Evolutionary conservation across 2,329 filamentous ascomycete genomes (phyloP).

Genomic region (Sclerotinia subarctica): DNA sequence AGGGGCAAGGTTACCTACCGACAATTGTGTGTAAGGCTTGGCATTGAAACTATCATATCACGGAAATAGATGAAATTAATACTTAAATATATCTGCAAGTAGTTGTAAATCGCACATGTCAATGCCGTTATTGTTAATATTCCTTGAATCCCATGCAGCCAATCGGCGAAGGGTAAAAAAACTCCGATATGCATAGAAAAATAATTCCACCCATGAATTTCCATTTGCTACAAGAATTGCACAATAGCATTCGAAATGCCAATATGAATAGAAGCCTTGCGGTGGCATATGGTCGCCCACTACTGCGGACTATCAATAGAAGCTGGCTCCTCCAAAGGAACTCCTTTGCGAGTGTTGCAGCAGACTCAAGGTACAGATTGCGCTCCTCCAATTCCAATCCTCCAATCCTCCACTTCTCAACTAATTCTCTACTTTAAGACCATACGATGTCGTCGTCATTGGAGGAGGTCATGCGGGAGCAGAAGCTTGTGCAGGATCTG

Average conservation of each 20-base stretch:
- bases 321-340: conserved; percentile 17
- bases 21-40: neutral
- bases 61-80: neutral
- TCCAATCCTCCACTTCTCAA: neutral
- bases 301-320: neutral
- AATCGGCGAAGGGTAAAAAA: conserved; percentile 13
- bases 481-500: conserved; percentile 88
- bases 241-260: conserved; percentile 25
- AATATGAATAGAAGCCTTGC: conserved; percentile 32
- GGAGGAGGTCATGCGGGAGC: conserved; percentile 94
- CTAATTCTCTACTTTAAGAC: conserved; percentile 23
- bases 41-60: neutral
- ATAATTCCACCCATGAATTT: neutral
- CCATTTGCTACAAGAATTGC: neutral
- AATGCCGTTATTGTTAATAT: neutral
- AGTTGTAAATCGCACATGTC: neutral
- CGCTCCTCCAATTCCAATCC: neutral
- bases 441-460: conserved; percentile 89
- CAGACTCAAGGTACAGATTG: conserved; percentile 17
- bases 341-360: conserved; percentile 17
- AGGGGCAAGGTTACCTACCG: too few species aligned
- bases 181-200: conserved; percentile 11
- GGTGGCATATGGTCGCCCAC: conserved; percentile 20
- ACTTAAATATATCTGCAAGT: neutral
- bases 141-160: neutral